Evolutionary conservation across 23 red algal genomes (phyloP).

Genomic region (Cyanidium caldarium): DNA sequence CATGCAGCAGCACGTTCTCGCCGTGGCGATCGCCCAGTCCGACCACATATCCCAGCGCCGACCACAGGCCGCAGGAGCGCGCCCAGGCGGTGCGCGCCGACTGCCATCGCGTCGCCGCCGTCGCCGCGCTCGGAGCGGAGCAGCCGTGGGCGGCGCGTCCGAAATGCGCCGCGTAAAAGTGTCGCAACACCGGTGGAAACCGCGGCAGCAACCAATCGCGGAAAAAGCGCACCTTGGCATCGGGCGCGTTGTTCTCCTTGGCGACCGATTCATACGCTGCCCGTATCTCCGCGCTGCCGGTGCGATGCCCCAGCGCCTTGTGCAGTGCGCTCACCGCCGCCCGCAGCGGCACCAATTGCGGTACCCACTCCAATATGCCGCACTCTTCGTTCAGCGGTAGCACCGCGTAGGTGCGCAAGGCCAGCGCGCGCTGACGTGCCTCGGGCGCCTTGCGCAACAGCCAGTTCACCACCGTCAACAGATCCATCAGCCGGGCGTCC

Average conservation of each 20-base stretch:
- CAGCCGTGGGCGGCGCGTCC: constrained; percentile 19
- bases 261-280: constrained; percentile 17
- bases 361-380: constrained; percentile 94
- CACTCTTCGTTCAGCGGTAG: constrained; percentile 90
- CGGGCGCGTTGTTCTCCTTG: not conserved
- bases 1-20: constrained; percentile 81
- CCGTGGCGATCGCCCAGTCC: constrained; percentile 94
- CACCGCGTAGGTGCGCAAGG: constrained; percentile 75
- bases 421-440: constrained; percentile 22
- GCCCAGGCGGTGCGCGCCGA: constrained; percentile 46
- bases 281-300: constrained; percentile 19
- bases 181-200: constrained; percentile 52
- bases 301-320: constrained; percentile 1
- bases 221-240: constrained; percentile 16
- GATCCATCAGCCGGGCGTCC: constrained; percentile 87
- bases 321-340: constrained; percentile 33
- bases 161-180: constrained; percentile 55
- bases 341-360: constrained; percentile 53
- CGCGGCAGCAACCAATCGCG: constrained; percentile 53
- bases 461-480: constrained; percentile 59
- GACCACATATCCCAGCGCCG: constrained; percentile 76
- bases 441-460: constrained; percentile 24
- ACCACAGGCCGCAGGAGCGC: constrained; percentile 78
- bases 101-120: too few relatives aligned
- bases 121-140: too few relatives aligned